These are phyloP conservation scores for Exophiala sp. DNA, from an alignment of 2,329 filamentous ascomycete genomes.

Conservation along the genomic window DNA sequence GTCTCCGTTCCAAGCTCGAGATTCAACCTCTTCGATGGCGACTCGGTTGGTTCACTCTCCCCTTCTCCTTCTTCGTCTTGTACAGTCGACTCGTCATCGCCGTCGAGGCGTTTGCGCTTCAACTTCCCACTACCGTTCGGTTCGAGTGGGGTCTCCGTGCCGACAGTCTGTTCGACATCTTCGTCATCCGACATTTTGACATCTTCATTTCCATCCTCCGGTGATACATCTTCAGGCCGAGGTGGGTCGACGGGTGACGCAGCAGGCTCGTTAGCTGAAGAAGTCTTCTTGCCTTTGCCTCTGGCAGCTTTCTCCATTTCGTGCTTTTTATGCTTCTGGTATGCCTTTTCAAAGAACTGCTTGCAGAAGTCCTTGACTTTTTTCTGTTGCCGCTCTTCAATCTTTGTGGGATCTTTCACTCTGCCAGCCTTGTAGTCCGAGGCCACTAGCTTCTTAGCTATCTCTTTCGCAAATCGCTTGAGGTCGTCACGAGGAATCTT, in stretches of 20 bases:
- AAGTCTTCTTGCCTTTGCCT: slow-evolving; percentile 31
- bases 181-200: slow-evolving; percentile 40
- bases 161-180: slow-evolving; percentile 34
- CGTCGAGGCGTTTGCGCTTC: slow-evolving; percentile 58
- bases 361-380: slow-evolving; percentile 79
- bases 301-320: slow-evolving; percentile 58
- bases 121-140: slow-evolving; percentile 32
- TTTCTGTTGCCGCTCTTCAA: slow-evolving; percentile 70
- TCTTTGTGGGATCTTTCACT: slow-evolving; percentile 73
- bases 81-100: slow-evolving; percentile 25
- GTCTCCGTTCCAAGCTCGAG: slow-evolving; percentile 21
- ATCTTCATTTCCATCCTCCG: slow-evolving; percentile 31
- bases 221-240: slow-evolving; percentile 24
- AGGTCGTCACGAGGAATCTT: slow-evolving; percentile 76
- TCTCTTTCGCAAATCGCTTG: slow-evolving; percentile 60
- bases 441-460: slow-evolving; percentile 81
- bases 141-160: slow-evolving; percentile 16
- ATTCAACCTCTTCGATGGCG: slow-evolving; percentile 24
- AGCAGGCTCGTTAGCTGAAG: slow-evolving; percentile 29
- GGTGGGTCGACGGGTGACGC: slow-evolving; percentile 28
- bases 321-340: slow-evolving; percentile 65
- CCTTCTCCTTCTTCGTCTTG: slow-evolving; percentile 24
- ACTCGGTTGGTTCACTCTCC: slow-evolving; percentile 19
- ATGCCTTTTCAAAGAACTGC: slow-evolving; percentile 80
- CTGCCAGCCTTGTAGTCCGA: slow-evolving; percentile 87